Base-by-base conservation (phyloP, 768 basidiomycete species). In the Russula emetica region DNA sequence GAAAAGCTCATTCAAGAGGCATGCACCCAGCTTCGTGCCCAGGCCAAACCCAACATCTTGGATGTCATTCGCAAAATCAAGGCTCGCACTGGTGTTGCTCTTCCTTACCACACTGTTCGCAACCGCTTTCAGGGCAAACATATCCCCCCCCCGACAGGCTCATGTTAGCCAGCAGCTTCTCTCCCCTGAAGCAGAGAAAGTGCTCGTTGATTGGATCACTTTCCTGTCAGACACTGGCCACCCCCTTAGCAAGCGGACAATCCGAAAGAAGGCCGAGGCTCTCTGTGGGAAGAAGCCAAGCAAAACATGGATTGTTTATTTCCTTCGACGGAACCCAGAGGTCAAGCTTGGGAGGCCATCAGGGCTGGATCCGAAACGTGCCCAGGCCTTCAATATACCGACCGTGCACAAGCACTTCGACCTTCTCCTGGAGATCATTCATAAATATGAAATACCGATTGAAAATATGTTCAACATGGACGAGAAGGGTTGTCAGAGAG, bases 311-410 rank as follows among this genome's bases (percentile, higher is more conserved):
- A 20, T 42, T 7, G 5, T 5, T 1, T 6, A 2, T 1, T 42
- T 42, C 5, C 40, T 42, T 20, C 1, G 5, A 1, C 18, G 7
- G 6, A 5, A 16, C 32, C 67, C 70, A 3, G 62, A 70, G 11
- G 45, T 75, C 42, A 64, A 26, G 16, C 66, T 74, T 38, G 70
- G 68, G 9, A 69, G 62, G 42, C 71, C 74, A 26, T 67, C 70
- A 16, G 73, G 71, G 0, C 69, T 78, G 0, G 76, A 79, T 61
- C 74, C 72, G 1, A 74, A 76, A 57, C 62, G 72, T 32, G 75
- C 71, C 3, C 60, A 71, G 47, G 70, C 70, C 0, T 76, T 80
- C 64, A 79, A 80, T 49, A 11, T 53, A 65, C 49, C 63, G 0
- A 63, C 55, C 2, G 68, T 69, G 5, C 9, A 47, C 16, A 55